Evolutionary conservation across 2,329 filamentous ascomycete genomes (phyloP).

Genomic region (Bimuria novae-zelandiae): DNA sequence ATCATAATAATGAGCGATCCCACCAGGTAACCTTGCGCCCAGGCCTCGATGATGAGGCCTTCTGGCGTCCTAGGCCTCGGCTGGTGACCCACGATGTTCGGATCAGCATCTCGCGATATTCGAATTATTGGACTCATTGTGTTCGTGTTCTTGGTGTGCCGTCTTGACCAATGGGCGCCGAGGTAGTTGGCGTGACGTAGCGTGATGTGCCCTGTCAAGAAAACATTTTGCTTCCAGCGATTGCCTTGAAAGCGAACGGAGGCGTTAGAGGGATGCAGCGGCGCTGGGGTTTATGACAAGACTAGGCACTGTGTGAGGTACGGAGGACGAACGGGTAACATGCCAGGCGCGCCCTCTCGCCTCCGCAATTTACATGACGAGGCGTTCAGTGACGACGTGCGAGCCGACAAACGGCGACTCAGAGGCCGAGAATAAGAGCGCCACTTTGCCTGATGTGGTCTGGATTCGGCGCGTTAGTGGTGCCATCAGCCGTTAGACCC

Average conservation of each 20-base stretch:
- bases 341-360: slow-evolving; percentile 8
- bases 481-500: slow-evolving; percentile 11
- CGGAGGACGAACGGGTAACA: slow-evolving; percentile 5
- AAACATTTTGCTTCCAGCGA: not conserved
- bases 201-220: not conserved
- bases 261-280: not conserved
- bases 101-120: not conserved
- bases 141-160: not conserved
- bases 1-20: slow-evolving; percentile 54
- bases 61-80: slow-evolving; percentile 36
- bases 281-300: not conserved
- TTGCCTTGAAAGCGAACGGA: not conserved
- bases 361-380: slow-evolving; percentile 10
- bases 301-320: not conserved
- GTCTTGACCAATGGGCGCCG: not conserved
- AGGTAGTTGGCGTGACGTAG: slow-evolving; percentile 6
- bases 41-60: slow-evolving; percentile 46
- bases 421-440: slow-evolving; percentile 1
- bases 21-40: slow-evolving; percentile 48
- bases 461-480: slow-evolving; percentile 1
- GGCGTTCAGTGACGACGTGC: slow-evolving; percentile 10
- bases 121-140: slow-evolving; percentile 9
- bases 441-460: slow-evolving; percentile 5
- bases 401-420: slow-evolving; percentile 7
- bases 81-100: slow-evolving; percentile 6